phyloP scores from a whole-genome alignment of 768 basidiomycete species.

The Podaxis sp. region DNA sequence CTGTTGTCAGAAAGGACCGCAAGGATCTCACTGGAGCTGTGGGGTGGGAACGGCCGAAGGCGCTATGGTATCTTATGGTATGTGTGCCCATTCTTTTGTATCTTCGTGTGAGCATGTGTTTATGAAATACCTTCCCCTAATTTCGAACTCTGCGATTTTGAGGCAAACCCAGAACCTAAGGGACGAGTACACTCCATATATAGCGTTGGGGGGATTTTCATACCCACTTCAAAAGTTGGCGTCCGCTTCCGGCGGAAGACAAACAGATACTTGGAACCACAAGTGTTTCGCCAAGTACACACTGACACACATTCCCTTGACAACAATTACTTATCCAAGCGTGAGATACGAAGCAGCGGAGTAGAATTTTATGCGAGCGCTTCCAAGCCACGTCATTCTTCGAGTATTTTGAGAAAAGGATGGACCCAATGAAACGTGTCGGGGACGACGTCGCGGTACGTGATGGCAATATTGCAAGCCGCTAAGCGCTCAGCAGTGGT shows the following conservation, averaged over 20 bases:
- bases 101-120: too few species aligned
- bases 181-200: too few species aligned
- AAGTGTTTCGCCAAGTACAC: too few species aligned
- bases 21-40: constrained; percentile 9
- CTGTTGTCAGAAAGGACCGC: not conserved
- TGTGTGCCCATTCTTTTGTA: not conserved
- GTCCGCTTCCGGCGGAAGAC: not conserved
- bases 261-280: not conserved
- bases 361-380: not conserved
- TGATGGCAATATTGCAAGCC: too few species aligned
- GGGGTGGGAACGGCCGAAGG: constrained; percentile 9
- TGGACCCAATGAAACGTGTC: not conserved
- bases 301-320: not conserved
- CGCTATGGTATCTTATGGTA: not conserved
- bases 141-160: not conserved
- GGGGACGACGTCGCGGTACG: too few species aligned
- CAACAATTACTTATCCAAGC: not conserved
- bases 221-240: not conserved
- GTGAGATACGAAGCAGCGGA: not conserved
- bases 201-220: not conserved
- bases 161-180: not conserved
- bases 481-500: too few species aligned
- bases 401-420: not conserved
- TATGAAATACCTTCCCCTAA: not conserved
- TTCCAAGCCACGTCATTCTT: not conserved